Evolutionary conservation across 2,329 filamentous ascomycete genomes (phyloP).

Genomic region (Pseudogymnoascus pannorum): DNA sequence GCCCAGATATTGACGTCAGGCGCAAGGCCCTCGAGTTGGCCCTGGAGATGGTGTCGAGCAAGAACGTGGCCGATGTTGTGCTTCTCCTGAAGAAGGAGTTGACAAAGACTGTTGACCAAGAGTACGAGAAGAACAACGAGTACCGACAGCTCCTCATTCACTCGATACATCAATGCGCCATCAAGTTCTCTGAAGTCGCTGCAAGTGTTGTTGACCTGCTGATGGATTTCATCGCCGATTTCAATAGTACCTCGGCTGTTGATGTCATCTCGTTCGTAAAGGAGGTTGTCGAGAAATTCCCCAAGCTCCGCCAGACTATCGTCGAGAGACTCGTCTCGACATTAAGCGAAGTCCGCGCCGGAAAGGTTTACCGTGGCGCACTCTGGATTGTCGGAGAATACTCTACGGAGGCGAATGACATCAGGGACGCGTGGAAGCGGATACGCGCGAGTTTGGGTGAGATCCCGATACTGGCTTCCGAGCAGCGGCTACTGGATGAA

Average conservation of each 20-base stretch:
- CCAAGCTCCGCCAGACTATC: constrained; percentile 77
- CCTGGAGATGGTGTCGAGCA: constrained; percentile 96
- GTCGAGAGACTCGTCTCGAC: constrained; percentile 84
- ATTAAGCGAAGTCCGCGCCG: constrained; percentile 84
- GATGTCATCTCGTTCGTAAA: constrained; percentile 99
- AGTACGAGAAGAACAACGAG: constrained; percentile 96
- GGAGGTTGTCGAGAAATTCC: constrained; percentile 97
- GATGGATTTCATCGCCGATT: constrained; percentile 99
- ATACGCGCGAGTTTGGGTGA: constrained; percentile 91
- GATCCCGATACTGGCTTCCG: constrained; percentile 91
- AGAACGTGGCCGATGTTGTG: constrained; percentile 97
- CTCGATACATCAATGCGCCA: constrained; percentile 95
- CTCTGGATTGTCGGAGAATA: constrained; percentile 98
- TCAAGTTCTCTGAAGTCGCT: constrained; percentile 97
- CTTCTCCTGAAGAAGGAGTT: constrained; percentile 95
- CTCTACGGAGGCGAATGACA: constrained; percentile 86
- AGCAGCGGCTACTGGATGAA: constrained; percentile 85
- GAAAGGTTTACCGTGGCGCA: constrained; percentile 94
- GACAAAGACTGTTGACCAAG: constrained; percentile 93
- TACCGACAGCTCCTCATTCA: constrained; percentile 94
- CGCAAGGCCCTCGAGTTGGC: constrained; percentile 85
- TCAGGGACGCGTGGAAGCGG: constrained; percentile 92
- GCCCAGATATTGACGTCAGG: constrained; percentile 91
- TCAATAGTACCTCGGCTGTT: constrained; percentile 92
- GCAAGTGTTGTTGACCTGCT: constrained; percentile 92